Evolutionary conservation across 1,139 yeast genomes (phyloP).

Genomic region (Kodamaea anthophila): DNA sequence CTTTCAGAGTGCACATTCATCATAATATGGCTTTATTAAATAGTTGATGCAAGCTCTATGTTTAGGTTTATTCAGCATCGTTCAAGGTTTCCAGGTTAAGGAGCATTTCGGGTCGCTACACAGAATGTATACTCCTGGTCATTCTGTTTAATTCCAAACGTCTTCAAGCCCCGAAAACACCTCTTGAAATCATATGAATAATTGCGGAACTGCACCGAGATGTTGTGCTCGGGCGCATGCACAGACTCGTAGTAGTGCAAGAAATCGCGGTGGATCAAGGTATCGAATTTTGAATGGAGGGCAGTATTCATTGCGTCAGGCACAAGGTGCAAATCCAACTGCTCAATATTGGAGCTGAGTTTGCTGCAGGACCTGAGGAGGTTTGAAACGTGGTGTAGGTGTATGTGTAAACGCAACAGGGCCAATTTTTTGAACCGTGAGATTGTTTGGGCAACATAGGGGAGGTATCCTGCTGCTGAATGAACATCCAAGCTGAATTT

Average conservation of each 20-base stretch:
- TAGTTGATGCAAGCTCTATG: too few species aligned
- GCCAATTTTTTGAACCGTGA: slow-evolving; percentile 1
- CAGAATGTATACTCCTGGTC: slow-evolving; percentile 1
- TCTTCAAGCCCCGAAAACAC: slow-evolving; percentile 1
- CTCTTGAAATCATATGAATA: slow-evolving; percentile 8
- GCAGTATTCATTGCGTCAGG: not conserved
- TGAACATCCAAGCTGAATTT: slow-evolving; percentile 1
- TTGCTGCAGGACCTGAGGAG: slow-evolving; percentile 1
- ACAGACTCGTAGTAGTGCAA: slow-evolving; percentile 7
- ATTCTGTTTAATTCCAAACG: slow-evolving; percentile 6
- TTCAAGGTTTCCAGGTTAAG: too few species aligned
- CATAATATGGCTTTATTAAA: too few species aligned
- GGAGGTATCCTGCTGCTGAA: not conserved
- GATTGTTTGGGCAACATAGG: not conserved
- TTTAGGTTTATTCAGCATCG: too few species aligned
- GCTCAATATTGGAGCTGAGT: slow-evolving; percentile 1
- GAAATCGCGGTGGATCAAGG: slow-evolving; percentile 7
- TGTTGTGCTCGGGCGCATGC: slow-evolving; percentile 2
- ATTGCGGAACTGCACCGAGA: slow-evolving; percentile 8
- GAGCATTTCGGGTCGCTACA: not conserved
- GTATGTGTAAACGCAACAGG: slow-evolving; percentile 2
- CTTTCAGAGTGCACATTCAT: too few species aligned
- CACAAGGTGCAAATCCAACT: slow-evolving; percentile 3
- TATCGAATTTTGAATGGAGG: slow-evolving; percentile 6
- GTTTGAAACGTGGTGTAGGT: slow-evolving; percentile 3